Evolutionary conservation across 140 eudicot genomes (phyloP).

Genomic region (Anethum foeniculum): DNA sequence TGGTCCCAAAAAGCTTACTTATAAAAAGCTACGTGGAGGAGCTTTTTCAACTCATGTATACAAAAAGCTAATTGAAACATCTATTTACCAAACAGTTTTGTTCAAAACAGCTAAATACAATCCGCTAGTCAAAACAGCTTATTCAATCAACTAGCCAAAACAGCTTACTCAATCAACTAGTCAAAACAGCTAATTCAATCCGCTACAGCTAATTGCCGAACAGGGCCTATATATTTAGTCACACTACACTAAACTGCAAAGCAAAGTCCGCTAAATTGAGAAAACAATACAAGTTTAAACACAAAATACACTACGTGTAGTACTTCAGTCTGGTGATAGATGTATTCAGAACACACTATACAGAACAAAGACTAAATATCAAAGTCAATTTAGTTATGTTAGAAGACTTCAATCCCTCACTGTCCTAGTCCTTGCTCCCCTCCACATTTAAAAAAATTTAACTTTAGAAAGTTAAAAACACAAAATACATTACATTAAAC

Average conservation of each 20-base stretch:
- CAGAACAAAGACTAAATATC: not conserved
- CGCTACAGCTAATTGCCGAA: too few species aligned
- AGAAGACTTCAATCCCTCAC: not conserved
- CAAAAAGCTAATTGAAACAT: too few species aligned
- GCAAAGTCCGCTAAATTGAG: not conserved
- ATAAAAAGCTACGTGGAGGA: too few species aligned
- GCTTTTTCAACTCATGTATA: too few species aligned
- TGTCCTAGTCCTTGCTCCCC: not conserved
- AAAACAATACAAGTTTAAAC: not conserved
- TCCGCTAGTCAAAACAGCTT: too few species aligned
- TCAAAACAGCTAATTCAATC: too few species aligned
- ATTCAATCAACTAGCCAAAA: too few species aligned
- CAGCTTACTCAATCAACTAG: too few species aligned
- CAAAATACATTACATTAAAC: not conserved
- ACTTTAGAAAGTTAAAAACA: not conserved
- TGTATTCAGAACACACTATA: not conserved
- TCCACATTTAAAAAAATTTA: not conserved
- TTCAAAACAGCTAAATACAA: too few species aligned
- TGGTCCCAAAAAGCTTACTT: too few species aligned
- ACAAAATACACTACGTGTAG: not conserved
- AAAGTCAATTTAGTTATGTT: not conserved
- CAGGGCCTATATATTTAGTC: not conserved
- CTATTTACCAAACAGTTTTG: too few species aligned
- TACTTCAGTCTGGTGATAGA: not conserved
- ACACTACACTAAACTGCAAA: not conserved